Conservation (phyloP, 768 basidiomycete genomes). For the Russula brevipes region DNA sequence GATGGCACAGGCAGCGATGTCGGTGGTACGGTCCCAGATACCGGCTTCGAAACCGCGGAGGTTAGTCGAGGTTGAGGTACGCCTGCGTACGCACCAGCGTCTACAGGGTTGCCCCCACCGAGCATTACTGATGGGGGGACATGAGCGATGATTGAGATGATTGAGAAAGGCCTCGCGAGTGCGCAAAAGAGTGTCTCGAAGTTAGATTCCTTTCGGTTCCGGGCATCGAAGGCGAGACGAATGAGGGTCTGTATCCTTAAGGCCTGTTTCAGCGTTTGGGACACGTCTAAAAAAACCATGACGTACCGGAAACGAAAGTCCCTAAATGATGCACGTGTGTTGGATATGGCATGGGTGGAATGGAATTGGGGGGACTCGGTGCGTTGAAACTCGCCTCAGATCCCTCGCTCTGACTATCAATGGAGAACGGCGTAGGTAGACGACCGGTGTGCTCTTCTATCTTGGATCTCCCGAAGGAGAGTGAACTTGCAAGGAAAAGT, state of each 20-base stretch:
- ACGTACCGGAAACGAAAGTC: neutral
- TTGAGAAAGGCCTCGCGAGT: neutral
- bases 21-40: too few species aligned
- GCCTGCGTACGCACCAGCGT: neutral
- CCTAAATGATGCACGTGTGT: neutral
- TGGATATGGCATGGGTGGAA: neutral
- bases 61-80: neutral
- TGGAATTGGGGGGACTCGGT: neutral
- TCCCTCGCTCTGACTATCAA: neutral
- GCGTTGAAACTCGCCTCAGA: neutral
- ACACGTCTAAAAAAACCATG: neutral
- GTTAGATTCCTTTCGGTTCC: neutral
- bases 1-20: too few species aligned
- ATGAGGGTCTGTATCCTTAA: neutral
- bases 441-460: neutral
- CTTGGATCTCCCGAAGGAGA: neutral
- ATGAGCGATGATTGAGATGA: neutral
- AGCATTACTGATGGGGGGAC: neutral
- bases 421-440: neutral
- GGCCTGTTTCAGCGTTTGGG: neutral
- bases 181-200: neutral
- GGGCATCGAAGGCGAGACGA: too few species aligned
- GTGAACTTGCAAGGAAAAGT: neutral
- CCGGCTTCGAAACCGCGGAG: neutral
- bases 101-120: too few species aligned